Percentiles rank a stretch among this genome's conserved stretches.
Evolutionary conservation across 2,329 filamentous ascomycete genomes (phyloP).

Genomic region (Hypoxylon sp.): DNA sequence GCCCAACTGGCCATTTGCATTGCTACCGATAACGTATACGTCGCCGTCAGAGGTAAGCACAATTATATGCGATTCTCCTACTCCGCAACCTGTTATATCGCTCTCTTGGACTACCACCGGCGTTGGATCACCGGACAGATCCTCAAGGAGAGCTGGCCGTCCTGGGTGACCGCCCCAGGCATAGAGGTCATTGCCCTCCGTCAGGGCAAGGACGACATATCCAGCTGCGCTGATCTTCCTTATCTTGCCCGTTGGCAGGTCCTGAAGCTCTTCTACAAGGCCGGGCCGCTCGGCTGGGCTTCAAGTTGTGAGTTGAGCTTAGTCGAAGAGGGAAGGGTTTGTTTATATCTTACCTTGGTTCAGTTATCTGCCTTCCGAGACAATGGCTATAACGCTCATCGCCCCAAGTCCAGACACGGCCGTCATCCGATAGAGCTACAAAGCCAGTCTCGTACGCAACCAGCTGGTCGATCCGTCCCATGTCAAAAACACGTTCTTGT

Average conservation of each 20-base stretch:
- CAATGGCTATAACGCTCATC: conserved; percentile 65
- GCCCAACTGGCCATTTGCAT: conserved; percentile 67
- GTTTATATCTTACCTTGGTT: conserved; percentile 47
- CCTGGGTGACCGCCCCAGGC: conserved; percentile 63
- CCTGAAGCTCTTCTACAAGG: conserved; percentile 57
- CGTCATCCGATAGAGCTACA: conserved; percentile 53
- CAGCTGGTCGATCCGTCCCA: conserved; percentile 50
- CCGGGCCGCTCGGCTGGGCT: conserved; percentile 57
- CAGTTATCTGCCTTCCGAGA: conserved; percentile 59
- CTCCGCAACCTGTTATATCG: conserved; percentile 64
- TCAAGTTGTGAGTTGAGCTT: conserved; percentile 16
- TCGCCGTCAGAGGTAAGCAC: conserved; percentile 58
- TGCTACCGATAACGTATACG: conserved; percentile 64
- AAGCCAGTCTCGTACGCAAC: conserved; percentile 60
- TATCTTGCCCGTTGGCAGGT: conserved; percentile 60
- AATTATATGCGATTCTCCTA: conserved; percentile 67
- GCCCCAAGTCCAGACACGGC: conserved; percentile 61
- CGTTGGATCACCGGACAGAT: conserved; percentile 47
- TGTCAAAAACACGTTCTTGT: conserved; percentile 33
- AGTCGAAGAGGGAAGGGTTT: neutral
- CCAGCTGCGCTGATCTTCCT: conserved; percentile 63
- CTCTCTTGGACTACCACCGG: conserved; percentile 57
- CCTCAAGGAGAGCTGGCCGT: conserved; percentile 44
- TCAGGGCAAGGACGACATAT: conserved; percentile 65
- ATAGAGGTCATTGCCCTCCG: conserved; percentile 65